These are phyloP conservation scores for Letharia lupina DNA, from an alignment of 495 filamentous ascomycete genomes.

Conservation along the genomic window DNA sequence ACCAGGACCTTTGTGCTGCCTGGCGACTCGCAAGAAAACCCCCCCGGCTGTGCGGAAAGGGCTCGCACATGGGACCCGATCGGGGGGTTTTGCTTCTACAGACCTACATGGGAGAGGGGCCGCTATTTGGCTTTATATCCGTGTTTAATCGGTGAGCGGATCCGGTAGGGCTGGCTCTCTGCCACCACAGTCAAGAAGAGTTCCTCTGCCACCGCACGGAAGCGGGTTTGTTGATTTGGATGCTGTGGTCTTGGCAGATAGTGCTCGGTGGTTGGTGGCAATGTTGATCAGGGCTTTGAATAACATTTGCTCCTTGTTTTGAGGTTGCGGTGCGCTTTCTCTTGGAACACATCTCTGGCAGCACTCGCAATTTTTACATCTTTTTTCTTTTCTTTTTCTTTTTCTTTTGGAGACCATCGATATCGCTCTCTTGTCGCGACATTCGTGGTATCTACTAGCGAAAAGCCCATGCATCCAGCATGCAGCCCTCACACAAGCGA, in stretches of 20 bases:
- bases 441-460: not conserved
- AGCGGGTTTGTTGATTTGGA: too few relatives aligned
- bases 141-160: not conserved
- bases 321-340: too few relatives aligned
- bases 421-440: not conserved
- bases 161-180: not conserved
- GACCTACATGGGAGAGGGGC: not conserved
- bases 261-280: too few relatives aligned
- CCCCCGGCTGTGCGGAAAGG: not conserved
- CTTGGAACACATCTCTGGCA: not conserved
- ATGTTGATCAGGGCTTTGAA: too few relatives aligned
- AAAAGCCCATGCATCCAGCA: not conserved
- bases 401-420: too few relatives aligned
- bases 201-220: not conserved
- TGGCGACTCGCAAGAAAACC: not conserved
- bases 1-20: slow-evolving; percentile 13
- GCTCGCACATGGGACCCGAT: not conserved
- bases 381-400: too few relatives aligned
- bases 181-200: not conserved
- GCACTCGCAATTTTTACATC: not conserved
- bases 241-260: too few relatives aligned
- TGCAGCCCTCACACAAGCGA: not conserved
- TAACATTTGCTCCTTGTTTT: too few relatives aligned
- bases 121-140: not conserved
- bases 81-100: slow-evolving; percentile 13